phyloP scores from a whole-genome alignment of 345 rosid genomes.

The Acer saccharum region DNA sequence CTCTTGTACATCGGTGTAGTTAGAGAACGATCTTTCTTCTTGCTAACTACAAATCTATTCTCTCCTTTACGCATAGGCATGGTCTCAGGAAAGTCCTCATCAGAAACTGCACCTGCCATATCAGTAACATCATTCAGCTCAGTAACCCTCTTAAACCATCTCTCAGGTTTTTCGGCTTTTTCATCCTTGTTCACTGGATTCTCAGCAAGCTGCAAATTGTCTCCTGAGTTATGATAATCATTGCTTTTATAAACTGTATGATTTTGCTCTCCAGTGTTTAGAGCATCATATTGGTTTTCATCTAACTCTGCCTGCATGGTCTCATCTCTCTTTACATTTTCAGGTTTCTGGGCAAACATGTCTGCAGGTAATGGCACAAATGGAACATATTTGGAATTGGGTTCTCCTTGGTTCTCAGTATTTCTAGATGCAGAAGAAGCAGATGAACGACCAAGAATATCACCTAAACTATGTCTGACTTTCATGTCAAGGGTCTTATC shows the following conservation, averaged over 20 bases:
- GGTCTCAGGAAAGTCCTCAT: constrained; percentile 64
- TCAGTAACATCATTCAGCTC: constrained; percentile 63
- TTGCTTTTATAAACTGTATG: constrained; percentile 20
- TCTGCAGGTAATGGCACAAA: constrained; percentile 82
- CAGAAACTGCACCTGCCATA: constrained; percentile 38
- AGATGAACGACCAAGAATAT: constrained; percentile 44
- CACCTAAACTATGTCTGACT: constrained; percentile 39
- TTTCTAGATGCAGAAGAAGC: constrained; percentile 30
- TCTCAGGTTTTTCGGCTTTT: constrained; percentile 53
- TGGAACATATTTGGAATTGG: constrained; percentile 51
- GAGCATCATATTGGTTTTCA: constrained; percentile 20
- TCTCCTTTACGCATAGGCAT: constrained; percentile 88
- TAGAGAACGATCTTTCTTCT: constrained; percentile 75
- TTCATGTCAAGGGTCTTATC: constrained; percentile 23
- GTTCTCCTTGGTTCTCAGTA: constrained; percentile 36
- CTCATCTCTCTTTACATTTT: constrained; percentile 31
- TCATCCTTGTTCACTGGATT: constrained; percentile 29
- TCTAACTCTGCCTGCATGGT: constrained; percentile 24
- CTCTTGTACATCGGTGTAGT: constrained; percentile 77
- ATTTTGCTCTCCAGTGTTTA: constrained; percentile 21
- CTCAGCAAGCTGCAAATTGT: constrained; percentile 18
- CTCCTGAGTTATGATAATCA: constrained; percentile 16
- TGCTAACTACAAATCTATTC: constrained; percentile 76
- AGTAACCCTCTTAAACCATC: constrained; percentile 72
- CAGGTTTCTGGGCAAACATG: constrained; percentile 69